These are phyloP conservation scores for Psilocybe tampanensis DNA, from an alignment of 768 basidiomycete species.

Conservation along the genomic window DNA sequence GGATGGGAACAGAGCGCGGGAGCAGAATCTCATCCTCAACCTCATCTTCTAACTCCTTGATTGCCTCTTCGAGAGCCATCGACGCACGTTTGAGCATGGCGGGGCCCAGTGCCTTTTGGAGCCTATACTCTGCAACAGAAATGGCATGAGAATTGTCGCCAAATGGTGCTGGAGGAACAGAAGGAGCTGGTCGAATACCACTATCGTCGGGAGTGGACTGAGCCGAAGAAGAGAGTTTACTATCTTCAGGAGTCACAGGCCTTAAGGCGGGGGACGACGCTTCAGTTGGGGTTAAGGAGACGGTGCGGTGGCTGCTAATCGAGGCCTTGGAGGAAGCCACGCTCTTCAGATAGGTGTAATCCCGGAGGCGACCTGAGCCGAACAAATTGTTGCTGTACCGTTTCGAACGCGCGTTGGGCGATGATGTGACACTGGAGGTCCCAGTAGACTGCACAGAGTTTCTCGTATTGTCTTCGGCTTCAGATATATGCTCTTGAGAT, in stretches of 20 bases:
- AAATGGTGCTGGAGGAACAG: conserved; percentile 38
- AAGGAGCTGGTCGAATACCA: conserved; percentile 43
- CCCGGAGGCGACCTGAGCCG: conserved; percentile 77
- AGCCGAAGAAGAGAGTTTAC: conserved; percentile 36
- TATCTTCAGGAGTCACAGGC: conserved; percentile 60
- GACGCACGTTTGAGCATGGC: conserved; percentile 65
- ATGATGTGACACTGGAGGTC: conserved; percentile 46
- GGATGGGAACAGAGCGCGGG: conserved; percentile 59
- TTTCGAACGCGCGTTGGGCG: conserved; percentile 52
- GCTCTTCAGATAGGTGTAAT: conserved; percentile 70
- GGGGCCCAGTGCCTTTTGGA: conserved; percentile 53
- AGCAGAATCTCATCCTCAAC: conserved; percentile 78
- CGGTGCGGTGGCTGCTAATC: conserved; percentile 43
- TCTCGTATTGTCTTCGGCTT: conserved; percentile 31
- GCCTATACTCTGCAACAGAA: conserved; percentile 45
- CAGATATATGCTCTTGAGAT: conserved; percentile 37
- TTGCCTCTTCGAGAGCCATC: conserved; percentile 72
- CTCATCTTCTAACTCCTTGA: conserved; percentile 78
- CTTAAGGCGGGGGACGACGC: conserved; percentile 46
- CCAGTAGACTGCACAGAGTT: conserved; percentile 35
- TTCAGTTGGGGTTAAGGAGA: conserved; percentile 55
- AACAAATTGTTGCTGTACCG: conserved; percentile 89
- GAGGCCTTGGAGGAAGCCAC: conserved; percentile 44
- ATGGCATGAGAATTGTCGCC: conserved; percentile 32
- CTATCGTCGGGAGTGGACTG: conserved; percentile 38